Percentiles rank a stretch among this genome's conserved stretches.
These are phyloP conservation scores for Cladosporium phlei DNA, from an alignment of 2,329 filamentous ascomycete species.

Conservation along the genomic window DNA sequence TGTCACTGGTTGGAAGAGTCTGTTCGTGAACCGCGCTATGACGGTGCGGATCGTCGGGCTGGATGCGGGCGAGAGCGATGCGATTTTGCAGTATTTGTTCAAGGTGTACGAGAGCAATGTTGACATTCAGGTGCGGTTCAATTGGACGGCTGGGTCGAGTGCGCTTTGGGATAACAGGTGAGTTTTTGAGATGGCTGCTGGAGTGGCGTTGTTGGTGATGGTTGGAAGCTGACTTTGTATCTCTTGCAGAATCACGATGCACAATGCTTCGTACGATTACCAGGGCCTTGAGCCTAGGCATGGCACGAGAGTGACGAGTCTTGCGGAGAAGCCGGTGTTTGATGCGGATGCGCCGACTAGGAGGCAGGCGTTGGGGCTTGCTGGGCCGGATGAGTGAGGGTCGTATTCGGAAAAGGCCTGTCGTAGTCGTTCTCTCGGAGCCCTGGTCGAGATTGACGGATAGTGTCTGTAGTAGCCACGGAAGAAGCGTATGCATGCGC, in stretches of 20 bases:
- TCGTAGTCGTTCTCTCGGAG: too few species aligned
- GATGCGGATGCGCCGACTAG: constrained; percentile 60
- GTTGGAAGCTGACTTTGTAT: not conserved
- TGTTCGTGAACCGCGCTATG: constrained; percentile 68
- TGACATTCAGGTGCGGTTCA: constrained; percentile 68
- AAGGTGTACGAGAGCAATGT: constrained; percentile 64
- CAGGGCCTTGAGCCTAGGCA: constrained; percentile 62
- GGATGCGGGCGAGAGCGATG: constrained; percentile 64
- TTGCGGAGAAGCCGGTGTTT: constrained; percentile 69
- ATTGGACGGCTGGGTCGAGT: constrained; percentile 63
- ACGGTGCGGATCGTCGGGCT: constrained; percentile 64
- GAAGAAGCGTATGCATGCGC: too few species aligned
- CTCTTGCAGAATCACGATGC: constrained; percentile 45
- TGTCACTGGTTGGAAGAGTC: constrained; percentile 67
- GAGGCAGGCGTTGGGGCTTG: constrained; percentile 60
- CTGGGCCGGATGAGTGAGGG: constrained; percentile 44
- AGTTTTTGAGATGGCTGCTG: too few species aligned
- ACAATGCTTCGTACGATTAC: constrained; percentile 72
- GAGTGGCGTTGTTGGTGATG: not conserved
- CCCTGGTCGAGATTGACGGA: too few species aligned
- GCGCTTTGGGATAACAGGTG: constrained; percentile 66
- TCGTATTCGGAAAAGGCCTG: too few species aligned
- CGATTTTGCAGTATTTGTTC: constrained; percentile 62
- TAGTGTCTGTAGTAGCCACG: too few species aligned
- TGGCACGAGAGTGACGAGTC: constrained; percentile 64